Percentiles rank a stretch among this genome's conserved stretches.
These are phyloP conservation scores for Rhexocercosporidium sp. DNA, from an alignment of 2,329 filamentous ascomycete species.

Conservation along the genomic window DNA sequence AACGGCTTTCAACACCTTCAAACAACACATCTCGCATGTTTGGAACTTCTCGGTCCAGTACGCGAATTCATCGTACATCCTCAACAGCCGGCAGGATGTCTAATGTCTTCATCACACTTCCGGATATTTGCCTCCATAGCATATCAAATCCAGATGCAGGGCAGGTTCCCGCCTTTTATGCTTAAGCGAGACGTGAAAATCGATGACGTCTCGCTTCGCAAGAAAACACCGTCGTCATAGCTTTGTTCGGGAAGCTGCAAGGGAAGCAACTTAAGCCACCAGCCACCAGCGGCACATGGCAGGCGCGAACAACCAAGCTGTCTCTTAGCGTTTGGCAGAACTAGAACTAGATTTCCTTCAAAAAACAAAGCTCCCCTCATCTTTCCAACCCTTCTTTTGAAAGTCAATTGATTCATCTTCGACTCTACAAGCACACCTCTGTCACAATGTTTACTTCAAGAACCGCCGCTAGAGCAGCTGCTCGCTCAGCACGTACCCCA, in stretches of 20 bases:
- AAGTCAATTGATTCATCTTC: neutral
- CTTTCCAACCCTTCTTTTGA: neutral
- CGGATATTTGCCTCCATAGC: no score
- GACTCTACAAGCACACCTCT: neutral
- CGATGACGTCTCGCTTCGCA: neutral
- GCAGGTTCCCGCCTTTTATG: no score
- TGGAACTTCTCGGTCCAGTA: no score
- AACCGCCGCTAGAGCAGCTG: conserved; percentile 35
- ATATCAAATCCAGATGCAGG: no score
- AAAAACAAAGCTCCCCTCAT: neutral
- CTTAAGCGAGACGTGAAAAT: no score
- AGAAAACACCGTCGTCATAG: neutral
- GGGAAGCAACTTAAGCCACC: neutral
- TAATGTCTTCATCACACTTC: no score
- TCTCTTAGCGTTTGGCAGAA: neutral
- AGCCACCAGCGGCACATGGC: no score
- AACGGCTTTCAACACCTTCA: neutral
- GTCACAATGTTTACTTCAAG: conserved; percentile 38
- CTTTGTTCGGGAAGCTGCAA: neutral
- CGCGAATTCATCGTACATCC: no score
- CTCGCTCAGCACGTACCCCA: conserved; percentile 31
- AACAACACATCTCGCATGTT: neutral
- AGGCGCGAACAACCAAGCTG: no score
- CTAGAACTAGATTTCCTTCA: neutral
- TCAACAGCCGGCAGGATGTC: no score